Conservation (phyloP, 345 rosid species). For the Salix udensis region DNA sequence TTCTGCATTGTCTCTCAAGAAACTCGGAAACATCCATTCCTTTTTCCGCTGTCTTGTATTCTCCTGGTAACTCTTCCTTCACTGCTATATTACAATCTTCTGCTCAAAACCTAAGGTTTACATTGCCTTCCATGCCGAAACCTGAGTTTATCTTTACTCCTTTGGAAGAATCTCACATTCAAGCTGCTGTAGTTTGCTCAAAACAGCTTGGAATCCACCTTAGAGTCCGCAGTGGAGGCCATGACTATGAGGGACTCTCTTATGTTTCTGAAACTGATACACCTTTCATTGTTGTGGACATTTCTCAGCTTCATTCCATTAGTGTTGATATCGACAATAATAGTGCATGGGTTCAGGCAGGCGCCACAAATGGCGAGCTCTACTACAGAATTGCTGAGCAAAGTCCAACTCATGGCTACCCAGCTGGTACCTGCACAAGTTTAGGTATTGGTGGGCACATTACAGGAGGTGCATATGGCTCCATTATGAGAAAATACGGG, state of each 20-base stretch:
- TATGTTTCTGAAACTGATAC: conserved; percentile 19
- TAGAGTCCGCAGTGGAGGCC: neutral
- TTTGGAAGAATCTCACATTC: conserved; percentile 24
- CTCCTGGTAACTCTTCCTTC: no score
- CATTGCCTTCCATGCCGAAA: no score
- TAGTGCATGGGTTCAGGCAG: conserved; percentile 66
- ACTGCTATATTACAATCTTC: no score
- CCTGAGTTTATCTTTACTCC: conserved; percentile 2
- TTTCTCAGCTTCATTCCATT: conserved; percentile 43
- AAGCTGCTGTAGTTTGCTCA: conserved; percentile 20
- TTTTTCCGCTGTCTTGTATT: conserved; percentile 2
- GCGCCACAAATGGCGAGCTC: conserved; percentile 67
- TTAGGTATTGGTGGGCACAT: no score
- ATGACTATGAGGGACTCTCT: neutral
- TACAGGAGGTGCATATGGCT: no score
- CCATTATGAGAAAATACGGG: no score
- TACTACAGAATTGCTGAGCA: conserved; percentile 41
- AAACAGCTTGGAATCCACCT: conserved; percentile 18
- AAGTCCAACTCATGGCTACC: no score
- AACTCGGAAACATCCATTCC: conserved; percentile 20
- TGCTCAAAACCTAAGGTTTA: no score
- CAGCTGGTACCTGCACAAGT: no score
- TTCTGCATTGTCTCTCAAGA: conserved; percentile 37
- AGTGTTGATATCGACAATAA: neutral
- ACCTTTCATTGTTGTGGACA: conserved; percentile 52